Evolutionary conservation across 2,329 filamentous ascomycete genomes (phyloP).

Genomic region (Cladophialophora immunda): DNA sequence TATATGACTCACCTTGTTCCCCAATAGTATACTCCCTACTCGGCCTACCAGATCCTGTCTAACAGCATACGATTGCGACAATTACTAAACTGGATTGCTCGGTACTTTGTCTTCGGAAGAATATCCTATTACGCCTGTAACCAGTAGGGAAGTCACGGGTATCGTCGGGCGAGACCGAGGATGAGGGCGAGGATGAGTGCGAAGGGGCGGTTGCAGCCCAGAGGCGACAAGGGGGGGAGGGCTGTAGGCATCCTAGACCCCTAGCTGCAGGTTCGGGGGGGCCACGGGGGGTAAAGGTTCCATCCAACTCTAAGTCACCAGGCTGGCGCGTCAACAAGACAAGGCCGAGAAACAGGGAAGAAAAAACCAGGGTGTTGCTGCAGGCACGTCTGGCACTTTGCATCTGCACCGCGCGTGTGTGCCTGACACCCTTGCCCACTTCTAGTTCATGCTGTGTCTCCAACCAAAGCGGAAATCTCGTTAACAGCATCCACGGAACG

Average conservation of each 20-base stretch:
- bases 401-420: slow-evolving; percentile 14
- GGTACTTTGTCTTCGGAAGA: not conserved
- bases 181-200: not conserved
- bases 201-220: not conserved
- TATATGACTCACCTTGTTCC: not conserved
- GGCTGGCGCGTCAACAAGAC: slow-evolving; percentile 11
- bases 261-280: slow-evolving; percentile 13
- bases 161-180: not conserved
- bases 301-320: not conserved
- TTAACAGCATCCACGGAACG: not conserved
- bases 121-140: not conserved
- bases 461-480: slow-evolving; percentile 2
- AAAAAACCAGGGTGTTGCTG: slow-evolving; percentile 2
- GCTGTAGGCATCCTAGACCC: not conserved
- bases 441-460: slow-evolving; percentile 4
- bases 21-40: too few relatives aligned
- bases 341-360: not conserved
- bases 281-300: not conserved
- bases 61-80: too few relatives aligned
- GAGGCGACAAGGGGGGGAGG: not conserved
- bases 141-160: not conserved
- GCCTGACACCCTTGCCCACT: slow-evolving; percentile 3
- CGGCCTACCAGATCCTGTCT: too few relatives aligned
- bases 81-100: not conserved
- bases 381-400: slow-evolving; percentile 17